These are phyloP conservation scores for Flagelloscypha sp. DNA, from an alignment of 768 basidiomycete species.

Conservation along the genomic window DNA sequence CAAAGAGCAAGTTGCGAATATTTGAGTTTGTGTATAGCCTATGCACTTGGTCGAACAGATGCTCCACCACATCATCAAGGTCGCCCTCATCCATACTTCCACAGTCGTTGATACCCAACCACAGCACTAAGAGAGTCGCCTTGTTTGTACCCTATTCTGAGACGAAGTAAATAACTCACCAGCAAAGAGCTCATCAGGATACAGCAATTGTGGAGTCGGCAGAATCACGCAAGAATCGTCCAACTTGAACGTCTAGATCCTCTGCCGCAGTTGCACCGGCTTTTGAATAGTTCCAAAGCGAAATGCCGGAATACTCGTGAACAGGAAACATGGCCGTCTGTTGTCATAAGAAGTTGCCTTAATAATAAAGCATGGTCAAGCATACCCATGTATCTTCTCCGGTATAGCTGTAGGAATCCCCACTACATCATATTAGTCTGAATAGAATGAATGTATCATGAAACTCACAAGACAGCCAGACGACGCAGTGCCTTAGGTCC, in stretches of 20 bases:
- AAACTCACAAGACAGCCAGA: too few species aligned
- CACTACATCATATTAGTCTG: too few species aligned
- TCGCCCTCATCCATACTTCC: conserved; percentile 21
- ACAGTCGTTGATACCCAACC: conserved; percentile 33
- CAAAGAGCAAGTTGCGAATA: conserved; percentile 27
- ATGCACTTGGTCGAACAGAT: conserved; percentile 17
- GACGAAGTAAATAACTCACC: background rate
- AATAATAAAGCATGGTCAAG: too few species aligned
- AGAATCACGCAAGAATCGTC: conserved; percentile 9
- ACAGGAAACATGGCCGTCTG: too few species aligned
- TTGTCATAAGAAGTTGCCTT: too few species aligned
- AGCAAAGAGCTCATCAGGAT: conserved; percentile 5
- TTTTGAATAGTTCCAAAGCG: conserved; percentile 14
- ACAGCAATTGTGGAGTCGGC: background rate
- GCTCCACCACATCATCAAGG: conserved; percentile 19
- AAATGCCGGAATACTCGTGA: too few species aligned
- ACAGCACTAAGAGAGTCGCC: conserved; percentile 20
- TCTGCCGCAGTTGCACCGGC: conserved; percentile 18
- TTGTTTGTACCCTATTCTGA: background rate
- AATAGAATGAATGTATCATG: too few species aligned
- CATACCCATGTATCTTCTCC: too few species aligned
- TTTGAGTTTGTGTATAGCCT: conserved; percentile 22
- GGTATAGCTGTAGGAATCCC: too few species aligned
- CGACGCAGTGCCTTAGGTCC: too few species aligned
- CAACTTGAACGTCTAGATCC: conserved; percentile 13